Evolutionary conservation across 2,329 filamentous ascomycete species (phyloP), one percentile per base, ranked within the genome.

Genomic region (Fusarium redolens): DNA sequence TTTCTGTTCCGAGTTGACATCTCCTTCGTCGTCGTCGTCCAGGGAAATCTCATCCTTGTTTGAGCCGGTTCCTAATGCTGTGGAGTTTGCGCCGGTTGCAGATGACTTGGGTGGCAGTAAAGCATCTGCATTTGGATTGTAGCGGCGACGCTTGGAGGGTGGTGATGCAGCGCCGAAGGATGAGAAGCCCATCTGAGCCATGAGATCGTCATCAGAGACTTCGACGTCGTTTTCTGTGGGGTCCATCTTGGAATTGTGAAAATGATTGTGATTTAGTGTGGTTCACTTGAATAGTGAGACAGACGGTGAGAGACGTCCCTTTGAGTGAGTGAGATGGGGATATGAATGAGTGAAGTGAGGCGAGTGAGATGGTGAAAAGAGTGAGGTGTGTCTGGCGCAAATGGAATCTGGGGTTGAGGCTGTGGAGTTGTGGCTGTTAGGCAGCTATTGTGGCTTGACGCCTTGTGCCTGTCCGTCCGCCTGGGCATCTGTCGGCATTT

Each of bases 181-280:
- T 13, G 90, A 87, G 81, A 95, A 95, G 71, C 93, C 93, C 90
- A 95, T 86, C 45, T 88, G 87, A 28, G 91, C 90, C 80, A 93
- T 90, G 58, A 88, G 88, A 45, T 83, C 82, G 54, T 88, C 68
- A 59, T 77, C 62, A 54, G 57, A 44, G 20, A 45, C 56, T 52
- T 72, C 69, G 20, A 56, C 38, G 25, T 69, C 71, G 43, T 58
- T 55, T 28, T 65, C 67, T 38, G 45, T 47, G 28, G 55, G 52
- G 15, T 64, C 59, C 66, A 69, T 68, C 37, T 48, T 31, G 51
- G 22, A 10, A 51, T 31, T 11, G 41, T 52, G 57, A 35, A 25
- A 35, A 31, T 44, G 40, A 40, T 25, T 57, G 13, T 10, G 22
- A 7, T 22, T 25, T 12, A 44, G 18, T 12, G 14, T 25, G n/a